Evolutionary conservation across 495 filamentous ascomycete genomes (phyloP), one percentile per base, ranked within the genome.

Genomic region (Staphylotrichum longicolle): DNA sequence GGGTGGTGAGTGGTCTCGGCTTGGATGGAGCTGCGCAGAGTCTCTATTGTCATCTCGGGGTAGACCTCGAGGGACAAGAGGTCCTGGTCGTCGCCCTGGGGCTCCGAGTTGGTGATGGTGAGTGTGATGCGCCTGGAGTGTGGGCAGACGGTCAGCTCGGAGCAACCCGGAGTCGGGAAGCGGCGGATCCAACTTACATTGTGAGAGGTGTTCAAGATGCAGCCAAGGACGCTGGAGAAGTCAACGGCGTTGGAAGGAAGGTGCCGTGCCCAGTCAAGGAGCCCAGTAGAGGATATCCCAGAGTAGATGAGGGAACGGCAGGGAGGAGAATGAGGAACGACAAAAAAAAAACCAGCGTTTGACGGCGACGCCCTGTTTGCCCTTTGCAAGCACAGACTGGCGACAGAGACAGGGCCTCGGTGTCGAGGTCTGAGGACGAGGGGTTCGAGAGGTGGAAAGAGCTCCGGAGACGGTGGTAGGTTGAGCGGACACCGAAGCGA

Each of bases 41-140:
- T 88, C 66, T 86, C 86, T 57, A 97, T 72, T n/a, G 88, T 91
- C 83, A 94, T 91, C 67, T 88, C 89, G 45, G 85, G 80, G 61
- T 85, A 86, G 61, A 97, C 86, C 60, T 96, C 93, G 55, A 96
- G 84, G 57, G 87, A 87, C 65, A 96, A 80, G 65, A 96, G 84
- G 69, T 93, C 90, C 67, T 86, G 82, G 66, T 94, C 91, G 57
- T 77, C 74, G 64, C 77, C 76, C 60, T 79, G 70, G 79, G 84
- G 78, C 79, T 87, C 78, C 81, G 89, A 88, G 67, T 96, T 90
- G 67, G 83, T 89, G 66, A 98, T 87, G 58, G 91, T 96, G 37
- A 72, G 67, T 4, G 70, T 72, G 62, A 72, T 68, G 53, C 68
- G 70, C 70, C 70, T 72, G 49, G 41, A 6, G 3, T 51, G 14